These are phyloP conservation scores for Fraxinus nigra DNA, from an alignment of 305 asterid species.

Conservation along the genomic window DNA sequence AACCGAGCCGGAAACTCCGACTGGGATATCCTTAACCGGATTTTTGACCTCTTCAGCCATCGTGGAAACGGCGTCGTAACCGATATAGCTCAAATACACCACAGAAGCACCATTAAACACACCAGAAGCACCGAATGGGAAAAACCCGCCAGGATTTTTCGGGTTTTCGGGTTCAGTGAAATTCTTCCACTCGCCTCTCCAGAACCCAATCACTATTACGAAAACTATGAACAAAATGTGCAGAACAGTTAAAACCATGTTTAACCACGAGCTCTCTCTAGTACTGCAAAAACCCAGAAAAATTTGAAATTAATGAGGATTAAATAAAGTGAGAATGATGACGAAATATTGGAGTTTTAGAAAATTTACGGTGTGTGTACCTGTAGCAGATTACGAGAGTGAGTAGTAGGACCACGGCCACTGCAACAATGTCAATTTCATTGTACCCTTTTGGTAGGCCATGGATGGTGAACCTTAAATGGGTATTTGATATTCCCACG, in stretches of 20 bases:
- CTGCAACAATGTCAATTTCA: conserved; percentile 75
- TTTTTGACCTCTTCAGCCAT: conserved; percentile 88
- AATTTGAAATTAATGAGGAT: neutral
- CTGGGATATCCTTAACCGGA: conserved; percentile 82
- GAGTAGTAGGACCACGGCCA: conserved; percentile 60
- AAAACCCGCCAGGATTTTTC: conserved; percentile 52
- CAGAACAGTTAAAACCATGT: conserved; percentile 63
- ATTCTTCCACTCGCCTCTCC: conserved; percentile 62
- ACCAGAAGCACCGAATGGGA: conserved; percentile 75
- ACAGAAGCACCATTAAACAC: conserved; percentile 79
- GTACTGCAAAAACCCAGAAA: conserved; percentile 46
- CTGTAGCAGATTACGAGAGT: conserved; percentile 84
- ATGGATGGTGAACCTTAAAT: conserved; percentile 48
- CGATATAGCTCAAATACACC: conserved; percentile 88
- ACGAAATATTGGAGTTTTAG: neutral
- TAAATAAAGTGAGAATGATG: neutral
- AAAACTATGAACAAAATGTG: conserved; percentile 74
- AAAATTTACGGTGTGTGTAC: conserved; percentile 31
- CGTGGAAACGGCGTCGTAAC: conserved; percentile 93
- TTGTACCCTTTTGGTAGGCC: conserved; percentile 73
- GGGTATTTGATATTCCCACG: conserved; percentile 46
- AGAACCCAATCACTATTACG: conserved; percentile 69
- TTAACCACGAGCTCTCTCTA: conserved; percentile 70
- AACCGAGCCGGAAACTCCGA: conserved; percentile 89
- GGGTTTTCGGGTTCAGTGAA: conserved; percentile 55